Conservation (phyloP, 2,329 filamentous ascomycete species). For the Scorias spongiosa region DNA sequence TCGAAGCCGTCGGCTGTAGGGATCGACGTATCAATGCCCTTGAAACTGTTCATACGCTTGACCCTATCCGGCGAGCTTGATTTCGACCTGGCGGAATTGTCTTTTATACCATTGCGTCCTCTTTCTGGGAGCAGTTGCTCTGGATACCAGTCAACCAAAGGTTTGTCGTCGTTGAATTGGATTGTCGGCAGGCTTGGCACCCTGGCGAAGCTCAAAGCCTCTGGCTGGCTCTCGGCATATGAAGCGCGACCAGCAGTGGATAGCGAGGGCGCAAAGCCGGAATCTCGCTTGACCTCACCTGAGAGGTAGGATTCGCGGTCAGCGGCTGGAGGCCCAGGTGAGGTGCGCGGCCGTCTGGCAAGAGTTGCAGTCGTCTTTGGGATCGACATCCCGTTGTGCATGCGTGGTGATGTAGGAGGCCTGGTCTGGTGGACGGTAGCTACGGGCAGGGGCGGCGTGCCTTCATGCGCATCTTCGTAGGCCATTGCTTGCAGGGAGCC, state of each 20-base stretch:
- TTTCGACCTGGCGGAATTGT: background rate
- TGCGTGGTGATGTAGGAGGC: slow-evolving; percentile 1
- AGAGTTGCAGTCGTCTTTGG: slow-evolving; percentile 1
- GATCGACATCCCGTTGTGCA: no score
- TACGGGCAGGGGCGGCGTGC: slow-evolving; percentile 5
- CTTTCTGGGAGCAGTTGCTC: background rate
- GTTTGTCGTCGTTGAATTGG: slow-evolving; percentile 27
- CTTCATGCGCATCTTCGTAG: slow-evolving; percentile 8
- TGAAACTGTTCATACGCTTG: slow-evolving; percentile 23
- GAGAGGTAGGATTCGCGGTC: slow-evolving; percentile 1
- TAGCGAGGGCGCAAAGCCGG: slow-evolving; percentile 16
- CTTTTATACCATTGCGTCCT: background rate
- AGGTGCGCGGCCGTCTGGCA: slow-evolving; percentile 1
- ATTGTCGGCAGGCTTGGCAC: slow-evolving; percentile 30
- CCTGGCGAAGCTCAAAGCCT: slow-evolving; percentile 13
- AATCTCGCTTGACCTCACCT: slow-evolving; percentile 20
- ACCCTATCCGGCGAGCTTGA: slow-evolving; percentile 1
- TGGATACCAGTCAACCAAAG: background rate
- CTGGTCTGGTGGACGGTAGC: slow-evolving; percentile 1
- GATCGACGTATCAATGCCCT: slow-evolving; percentile 39
- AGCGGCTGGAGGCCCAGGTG: background rate
- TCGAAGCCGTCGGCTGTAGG: slow-evolving; percentile 35
- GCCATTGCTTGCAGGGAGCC: slow-evolving; percentile 5
- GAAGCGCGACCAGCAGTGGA: slow-evolving; percentile 7
- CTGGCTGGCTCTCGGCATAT: slow-evolving; percentile 7